Evolutionary conservation across 2,329 filamentous ascomycete species (phyloP).

Genomic region (Penicillium sp.): DNA sequence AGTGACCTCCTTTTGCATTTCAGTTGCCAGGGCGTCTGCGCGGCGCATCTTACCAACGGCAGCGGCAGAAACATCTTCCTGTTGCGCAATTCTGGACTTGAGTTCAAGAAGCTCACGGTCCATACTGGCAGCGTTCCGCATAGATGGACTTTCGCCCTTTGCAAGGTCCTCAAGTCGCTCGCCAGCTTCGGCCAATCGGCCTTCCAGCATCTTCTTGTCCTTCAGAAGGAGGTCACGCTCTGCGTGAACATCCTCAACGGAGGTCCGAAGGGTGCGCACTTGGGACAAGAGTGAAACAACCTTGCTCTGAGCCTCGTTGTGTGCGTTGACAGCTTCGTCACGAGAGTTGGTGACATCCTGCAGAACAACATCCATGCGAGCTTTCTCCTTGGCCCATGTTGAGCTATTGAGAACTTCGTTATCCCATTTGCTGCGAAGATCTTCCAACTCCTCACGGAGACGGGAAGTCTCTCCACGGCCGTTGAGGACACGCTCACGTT

Average conservation of each 20-base stretch:
- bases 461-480: slow-evolving; percentile 79
- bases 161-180: slow-evolving; percentile 84
- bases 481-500: slow-evolving; percentile 85
- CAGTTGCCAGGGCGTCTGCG: slow-evolving; percentile 79
- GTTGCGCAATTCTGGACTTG: slow-evolving; percentile 82
- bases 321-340: slow-evolving; percentile 87
- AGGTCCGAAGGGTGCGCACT: slow-evolving; percentile 76
- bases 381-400: slow-evolving; percentile 97
- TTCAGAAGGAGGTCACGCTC: slow-evolving; percentile 82
- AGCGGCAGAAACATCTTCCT: slow-evolving; percentile 87
- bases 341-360: slow-evolving; percentile 86
- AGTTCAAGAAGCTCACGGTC: slow-evolving; percentile 88
- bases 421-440: slow-evolving; percentile 94
- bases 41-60: slow-evolving; percentile 97
- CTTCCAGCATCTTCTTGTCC: slow-evolving; percentile 87
- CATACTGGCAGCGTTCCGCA: slow-evolving; percentile 83
- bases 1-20: slow-evolving; percentile 90
- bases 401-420: slow-evolving; percentile 96
- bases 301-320: slow-evolving; percentile 92
- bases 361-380: slow-evolving; percentile 82
- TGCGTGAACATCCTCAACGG: slow-evolving; percentile 78
- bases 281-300: slow-evolving; percentile 87
- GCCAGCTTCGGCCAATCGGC: slow-evolving; percentile 79
- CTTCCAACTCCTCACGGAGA: slow-evolving; percentile 92
- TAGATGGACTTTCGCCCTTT: slow-evolving; percentile 77